These are phyloP conservation scores for Penicillium nucicola DNA, from an alignment of 495 filamentous ascomycete genomes.

Conservation along the genomic window DNA sequence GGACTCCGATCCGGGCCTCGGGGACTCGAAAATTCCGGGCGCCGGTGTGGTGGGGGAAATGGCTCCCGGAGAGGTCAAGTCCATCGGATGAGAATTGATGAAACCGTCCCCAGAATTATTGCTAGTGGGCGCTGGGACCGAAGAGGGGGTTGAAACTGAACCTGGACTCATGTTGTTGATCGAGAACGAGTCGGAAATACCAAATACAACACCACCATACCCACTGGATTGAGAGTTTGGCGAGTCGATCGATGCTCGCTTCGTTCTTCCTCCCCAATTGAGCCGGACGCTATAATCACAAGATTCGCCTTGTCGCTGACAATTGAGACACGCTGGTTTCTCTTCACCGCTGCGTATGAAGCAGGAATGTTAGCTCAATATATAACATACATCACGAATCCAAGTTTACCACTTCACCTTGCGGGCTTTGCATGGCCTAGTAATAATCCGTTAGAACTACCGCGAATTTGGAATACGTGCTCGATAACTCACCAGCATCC, in stretches of 20 bases:
- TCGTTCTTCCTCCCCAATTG: conserved; percentile 75
- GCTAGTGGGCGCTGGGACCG: background rate
- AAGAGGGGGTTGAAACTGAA: conserved; percentile 7
- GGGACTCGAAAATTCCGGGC: conserved; percentile 23
- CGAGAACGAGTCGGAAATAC: conserved; percentile 12
- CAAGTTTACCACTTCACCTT: conserved; percentile 74
- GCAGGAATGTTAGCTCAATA: conserved; percentile 1
- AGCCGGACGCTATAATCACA: conserved; percentile 86
- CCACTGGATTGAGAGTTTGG: conserved; percentile 33
- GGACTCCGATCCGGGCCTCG: conserved; percentile 19
- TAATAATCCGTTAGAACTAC: conserved; percentile 2
- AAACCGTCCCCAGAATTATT: conserved; percentile 15
- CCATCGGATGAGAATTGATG: conserved; percentile 7
- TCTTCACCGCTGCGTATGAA: conserved; percentile 58
- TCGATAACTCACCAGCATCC: conserved; percentile 73
- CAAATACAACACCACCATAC: conserved; percentile 21
- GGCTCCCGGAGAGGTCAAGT: conserved; percentile 10
- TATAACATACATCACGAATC: background rate
- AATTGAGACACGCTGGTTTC: conserved; percentile 75
- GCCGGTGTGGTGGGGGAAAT: conserved; percentile 18
- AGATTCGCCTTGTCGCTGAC: conserved; percentile 67
- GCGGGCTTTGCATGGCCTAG: conserved; percentile 77
- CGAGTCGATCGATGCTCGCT: conserved; percentile 38
- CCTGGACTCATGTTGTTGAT: conserved; percentile 6
- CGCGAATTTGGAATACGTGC: background rate